Base-by-base conservation (phyloP, 2,329 filamentous ascomycete species). In the Cylindrodendrum hubeiense region DNA sequence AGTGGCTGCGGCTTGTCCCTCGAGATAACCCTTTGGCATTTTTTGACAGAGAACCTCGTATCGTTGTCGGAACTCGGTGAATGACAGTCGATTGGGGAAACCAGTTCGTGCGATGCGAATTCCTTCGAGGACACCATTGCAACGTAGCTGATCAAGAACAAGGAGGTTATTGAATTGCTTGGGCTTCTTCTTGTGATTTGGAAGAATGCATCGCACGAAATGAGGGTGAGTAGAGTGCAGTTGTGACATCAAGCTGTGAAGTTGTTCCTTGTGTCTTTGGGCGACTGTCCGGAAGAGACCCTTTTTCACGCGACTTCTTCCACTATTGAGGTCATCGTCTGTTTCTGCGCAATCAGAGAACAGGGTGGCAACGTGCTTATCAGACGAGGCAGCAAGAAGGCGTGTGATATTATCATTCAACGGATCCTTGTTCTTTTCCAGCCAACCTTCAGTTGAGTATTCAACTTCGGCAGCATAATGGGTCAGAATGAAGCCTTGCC, bases 361-460 rank as follows among this genome's bases (percentile, higher is more conserved):
- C 0, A 99, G 85, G 41, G 86, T 87, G 2, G 94, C 93, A 66
- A 98, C 86, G 76, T 99, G 95, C 67, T 88, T 89, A 77, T 98
- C 91, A 2, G 86, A 89, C 1, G 97, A 99, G 15, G 87, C 86
- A 39, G 95, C 93, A 37, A 99, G 87, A 8, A 99, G 86, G 22
- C 94, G 89, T 0, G 97, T 99, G 67, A 99, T 87, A 68, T 98
- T 99, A 85, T 99, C 97, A 74, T 98, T 98, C 49, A 99, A 81
- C 1, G 96, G 97, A 75, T 99, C 96, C 79, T 99, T 99, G 85
- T 99, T 99, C 86, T 98, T 99, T 79, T 98, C 95, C 34, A 99
- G 83, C 96, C 96, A 99, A 63, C 93, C 93, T 61, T 95, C 90
- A 0, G 96, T 99, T 0, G 92, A 94, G 78, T 99, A 99, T 79